Evolutionary conservation across 1,139 yeast genomes (phyloP).

Genomic region (Meyerozyma elateridarum): DNA sequence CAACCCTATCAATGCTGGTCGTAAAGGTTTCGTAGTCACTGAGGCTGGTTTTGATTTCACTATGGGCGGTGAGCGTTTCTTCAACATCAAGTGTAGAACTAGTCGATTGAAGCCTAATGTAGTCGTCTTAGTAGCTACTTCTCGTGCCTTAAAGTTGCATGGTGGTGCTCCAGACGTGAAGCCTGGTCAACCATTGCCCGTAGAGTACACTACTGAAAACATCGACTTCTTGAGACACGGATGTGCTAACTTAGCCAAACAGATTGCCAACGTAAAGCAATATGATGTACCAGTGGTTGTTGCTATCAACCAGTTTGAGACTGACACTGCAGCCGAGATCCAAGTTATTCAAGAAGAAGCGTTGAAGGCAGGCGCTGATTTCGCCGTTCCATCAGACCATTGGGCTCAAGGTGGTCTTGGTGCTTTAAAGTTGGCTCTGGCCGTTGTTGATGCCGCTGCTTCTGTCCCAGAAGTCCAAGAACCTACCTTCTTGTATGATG

Average conservation of each 20-base stretch:
- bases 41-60: constrained; percentile 99
- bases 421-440: constrained; percentile 82
- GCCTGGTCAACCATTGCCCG: constrained; percentile 89
- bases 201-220: constrained; percentile 82
- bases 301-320: constrained; percentile 88
- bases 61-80: constrained; percentile 98
- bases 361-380: constrained; percentile 88
- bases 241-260: constrained; percentile 87
- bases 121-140: constrained; percentile 94
- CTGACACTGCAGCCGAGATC: constrained; percentile 82
- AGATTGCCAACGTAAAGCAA: constrained; percentile 77
- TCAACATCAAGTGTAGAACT: constrained; percentile 93
- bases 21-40: constrained; percentile 86
- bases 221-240: constrained; percentile 79
- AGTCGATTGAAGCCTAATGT: constrained; percentile 90
- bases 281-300: constrained; percentile 94
- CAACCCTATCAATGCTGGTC: constrained; percentile 38
- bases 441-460: constrained; percentile 65
- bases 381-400: constrained; percentile 92
- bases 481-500: constrained; percentile 70
- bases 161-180: constrained; percentile 99
- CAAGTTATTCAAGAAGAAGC: constrained; percentile 81
- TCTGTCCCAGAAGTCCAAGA: constrained; percentile 49
- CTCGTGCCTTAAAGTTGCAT: constrained; percentile 93
- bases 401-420: constrained; percentile 99